Base-by-base conservation (phyloP, 106 monocot species). In the Agapanthus africanus region DNA sequence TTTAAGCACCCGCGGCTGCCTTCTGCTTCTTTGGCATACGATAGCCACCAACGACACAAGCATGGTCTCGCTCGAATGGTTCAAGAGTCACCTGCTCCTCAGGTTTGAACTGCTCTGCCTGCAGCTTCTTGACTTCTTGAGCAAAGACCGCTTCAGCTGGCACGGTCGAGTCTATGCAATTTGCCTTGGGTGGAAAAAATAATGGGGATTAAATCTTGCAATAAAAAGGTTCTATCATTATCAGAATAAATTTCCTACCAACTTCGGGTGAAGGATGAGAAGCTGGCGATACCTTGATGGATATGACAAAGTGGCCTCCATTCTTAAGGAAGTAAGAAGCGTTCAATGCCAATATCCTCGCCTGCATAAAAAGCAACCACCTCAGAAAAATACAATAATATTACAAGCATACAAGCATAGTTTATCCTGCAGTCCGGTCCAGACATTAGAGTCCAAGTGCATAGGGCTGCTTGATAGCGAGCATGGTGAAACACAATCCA, bases 41-140 rank as follows among this genome's bases (percentile, higher is more conserved):
- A 68, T 95, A 95, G 0, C 80, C 90, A 54, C 94, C 94, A 33
- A 95, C 91, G 23, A 91, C 94, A 65, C 94, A 95, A 52, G 90
- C 94, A 70, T 95, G 94, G 41, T 95, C 94, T 1, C 94, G 78
- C 69, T 95, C 90, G 64, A 91, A 95, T 2, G 94, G 94, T 65
- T 95, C 94, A 4, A 91, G 71, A 0, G 94, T 95, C 0, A 95
- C 91, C 79, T 91, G 90, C 71, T 91, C 94, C 61, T 56, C 59
- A 10, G 93, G 93, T 67, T 93, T 93, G 79, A 93, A 90, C 72
- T 93, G 93, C 23, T 93, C 93, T 0, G 77, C 86, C 37, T 86
- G 83, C 52, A 93, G 77, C 67, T 83, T 93, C 86, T 93, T 86
- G 39, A 93, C 93, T 73, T 90, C 93, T 42, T 73, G 74, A 0